Base-by-base conservation (phyloP, 108 stramenopile species). In the Cyclotella distinguenda region DNA sequence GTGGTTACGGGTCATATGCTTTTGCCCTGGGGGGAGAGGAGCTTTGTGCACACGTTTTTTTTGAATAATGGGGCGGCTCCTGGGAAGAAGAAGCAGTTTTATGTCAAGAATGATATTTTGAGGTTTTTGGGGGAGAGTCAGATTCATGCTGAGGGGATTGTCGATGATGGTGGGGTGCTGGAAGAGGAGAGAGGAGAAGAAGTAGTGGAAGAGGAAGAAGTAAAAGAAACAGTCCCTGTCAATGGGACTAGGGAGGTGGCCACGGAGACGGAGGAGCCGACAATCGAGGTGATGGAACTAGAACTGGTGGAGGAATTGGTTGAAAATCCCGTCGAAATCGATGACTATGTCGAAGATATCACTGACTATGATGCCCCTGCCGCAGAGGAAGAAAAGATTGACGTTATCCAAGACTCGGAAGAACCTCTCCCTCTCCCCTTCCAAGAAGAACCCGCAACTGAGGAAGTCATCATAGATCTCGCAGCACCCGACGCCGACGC, bases 21-120 rank as follows among this genome's bases (percentile, higher is more conserved):
- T 34, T 30, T 75, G 16, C 60, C 70, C 7, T 62, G 32, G 21
- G 63, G 43, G 15, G 7, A 32, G 38, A 15, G 44, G 43, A 64
- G 66, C 13, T 93, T 93, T 46, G 84, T 87, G 40, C 91, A 93
- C 35, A 89, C 91, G 16, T 89, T 93, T 59, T 86, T 93, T 51
- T 61, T 93, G 33, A 74, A 70, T 43, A 65, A 67, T 66, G 63
- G 38, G 3, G 50, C 66, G 13, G 45, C 63, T 19, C 44, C 58
- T 30, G 82, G 81, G 22, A 84, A 68, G 65, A 87, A 82, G 68
- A 82, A 74, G 49, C 70, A 78, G 35, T 90, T 64, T 64, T 87
- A 82, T 56, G 86, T 89, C 31, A 70, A 75, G 71, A 93, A 93
- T 60, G 91, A 93, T 62, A 73, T 93, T 55, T 60, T 93, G 44